Conservation (phyloP, 768 basidiomycete genomes). For the Scleroderma bovista region DNA sequence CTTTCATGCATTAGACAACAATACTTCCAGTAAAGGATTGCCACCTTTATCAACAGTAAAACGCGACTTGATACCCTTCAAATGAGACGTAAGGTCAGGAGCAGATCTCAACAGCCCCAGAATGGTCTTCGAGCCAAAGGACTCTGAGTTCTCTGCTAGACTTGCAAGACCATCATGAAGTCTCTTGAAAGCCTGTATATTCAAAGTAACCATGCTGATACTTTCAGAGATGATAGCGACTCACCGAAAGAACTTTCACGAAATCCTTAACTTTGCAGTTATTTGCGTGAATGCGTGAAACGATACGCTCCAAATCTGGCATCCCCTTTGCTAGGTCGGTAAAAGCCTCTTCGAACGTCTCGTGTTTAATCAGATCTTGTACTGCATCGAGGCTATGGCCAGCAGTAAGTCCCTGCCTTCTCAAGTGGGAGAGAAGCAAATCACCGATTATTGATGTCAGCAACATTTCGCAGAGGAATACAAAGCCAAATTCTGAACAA, state of each 20-base stretch:
- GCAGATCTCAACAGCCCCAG: constrained; percentile 69
- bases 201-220: constrained; percentile 9
- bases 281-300: constrained; percentile 93
- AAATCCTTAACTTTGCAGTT: constrained; percentile 87
- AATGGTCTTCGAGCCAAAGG: constrained; percentile 75
- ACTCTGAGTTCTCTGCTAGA: constrained; percentile 60
- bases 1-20: constrained; percentile 4
- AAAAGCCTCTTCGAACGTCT: constrained; percentile 73
- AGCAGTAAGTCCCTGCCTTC: constrained; percentile 9
- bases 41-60: constrained; percentile 59
- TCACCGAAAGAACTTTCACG: constrained; percentile 70
- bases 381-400: constrained; percentile 82
- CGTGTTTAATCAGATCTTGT: constrained; percentile 79
- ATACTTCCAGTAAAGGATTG: neutral
- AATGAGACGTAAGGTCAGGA: constrained; percentile 68
- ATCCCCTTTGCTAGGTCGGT: constrained; percentile 70
- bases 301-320: constrained; percentile 89
- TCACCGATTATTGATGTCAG: constrained; percentile 86
- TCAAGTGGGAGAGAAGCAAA: constrained; percentile 13
- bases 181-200: constrained; percentile 62
- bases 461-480: constrained; percentile 76
- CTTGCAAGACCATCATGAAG: constrained; percentile 61
- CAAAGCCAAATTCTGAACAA: constrained; percentile 97
- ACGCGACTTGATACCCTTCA: constrained; percentile 70
- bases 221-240: constrained; percentile 10